Conservation (phyloP, 371 early-diverging fungal species). For the Mucor plumbeus region DNA sequence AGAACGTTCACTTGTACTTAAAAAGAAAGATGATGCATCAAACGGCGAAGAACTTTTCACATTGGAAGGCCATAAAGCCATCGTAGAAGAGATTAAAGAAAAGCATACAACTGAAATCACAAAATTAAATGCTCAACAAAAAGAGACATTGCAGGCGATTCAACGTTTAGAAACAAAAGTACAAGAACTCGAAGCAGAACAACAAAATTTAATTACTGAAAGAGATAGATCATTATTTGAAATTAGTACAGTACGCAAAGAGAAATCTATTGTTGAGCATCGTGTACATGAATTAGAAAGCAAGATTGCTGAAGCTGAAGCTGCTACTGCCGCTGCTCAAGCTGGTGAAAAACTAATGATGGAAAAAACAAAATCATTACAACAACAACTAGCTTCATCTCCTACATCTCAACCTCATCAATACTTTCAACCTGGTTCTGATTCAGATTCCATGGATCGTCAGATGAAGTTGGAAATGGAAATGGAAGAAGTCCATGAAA, state of each 20-base stretch:
- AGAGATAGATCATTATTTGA: constrained; percentile 59
- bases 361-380: constrained; percentile 19
- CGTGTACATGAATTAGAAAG: constrained; percentile 46
- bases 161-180: constrained; percentile 42
- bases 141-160: constrained; percentile 24
- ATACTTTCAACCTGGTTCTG: constrained; percentile 28
- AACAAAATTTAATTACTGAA: constrained; percentile 62
- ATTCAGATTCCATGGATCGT: constrained; percentile 32
- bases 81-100: constrained; percentile 45
- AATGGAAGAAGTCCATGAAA: constrained; percentile 59
- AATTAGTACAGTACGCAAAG: constrained; percentile 59
- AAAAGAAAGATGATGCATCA: constrained; percentile 23
- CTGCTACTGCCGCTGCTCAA: constrained; percentile 47
- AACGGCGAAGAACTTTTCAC: constrained; percentile 29
- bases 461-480: constrained; percentile 54
- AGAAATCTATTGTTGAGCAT: constrained; percentile 49
- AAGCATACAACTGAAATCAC: constrained; percentile 30
- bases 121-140: constrained; percentile 29
- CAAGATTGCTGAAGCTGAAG: constrained; percentile 54
- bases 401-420: constrained; percentile 30
- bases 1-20: constrained; percentile 42
- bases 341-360: constrained; percentile 23
- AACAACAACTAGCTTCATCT: constrained; percentile 35
- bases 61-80: constrained; percentile 45
- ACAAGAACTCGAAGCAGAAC: constrained; percentile 64